Evolutionary conservation across 257 asterid species (phyloP).

Genomic region (Solanum stenotomum): DNA sequence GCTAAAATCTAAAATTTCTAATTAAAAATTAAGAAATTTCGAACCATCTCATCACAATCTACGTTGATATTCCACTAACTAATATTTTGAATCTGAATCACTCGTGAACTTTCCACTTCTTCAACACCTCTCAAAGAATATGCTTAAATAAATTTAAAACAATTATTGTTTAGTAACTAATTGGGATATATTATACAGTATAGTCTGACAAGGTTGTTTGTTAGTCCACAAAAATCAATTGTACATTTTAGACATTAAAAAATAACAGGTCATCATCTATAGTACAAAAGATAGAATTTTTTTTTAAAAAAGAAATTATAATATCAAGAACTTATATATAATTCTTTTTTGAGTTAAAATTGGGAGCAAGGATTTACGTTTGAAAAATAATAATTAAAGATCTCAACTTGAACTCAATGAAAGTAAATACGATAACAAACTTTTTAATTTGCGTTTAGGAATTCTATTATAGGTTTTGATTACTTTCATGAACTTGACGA

Average conservation of each 20-base stretch:
- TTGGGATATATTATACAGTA: not conserved
- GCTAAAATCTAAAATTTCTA: accelerated
- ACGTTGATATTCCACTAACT: not conserved
- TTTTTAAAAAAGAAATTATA: not conserved
- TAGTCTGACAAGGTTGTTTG: not conserved
- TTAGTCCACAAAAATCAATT: not conserved
- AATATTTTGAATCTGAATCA: not conserved
- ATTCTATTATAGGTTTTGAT: not conserved
- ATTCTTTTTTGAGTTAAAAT: not conserved
- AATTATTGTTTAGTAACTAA: not conserved
- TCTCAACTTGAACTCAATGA: not conserved
- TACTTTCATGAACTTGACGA: not conserved
- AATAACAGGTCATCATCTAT: not conserved
- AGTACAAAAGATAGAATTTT: not conserved
- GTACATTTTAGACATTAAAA: not conserved
- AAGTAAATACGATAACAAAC: not conserved
- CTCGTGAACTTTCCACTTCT: not conserved
- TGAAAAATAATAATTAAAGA: not conserved
- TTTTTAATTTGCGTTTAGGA: no score
- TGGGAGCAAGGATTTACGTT: not conserved
- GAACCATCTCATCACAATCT: not conserved
- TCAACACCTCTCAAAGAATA: not conserved
- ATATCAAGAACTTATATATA: not conserved
- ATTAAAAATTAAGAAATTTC: not conserved
- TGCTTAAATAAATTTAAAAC: not conserved